Base-by-base conservation (phyloP, 306 rosid species). In the Potentilla sterilis region DNA sequence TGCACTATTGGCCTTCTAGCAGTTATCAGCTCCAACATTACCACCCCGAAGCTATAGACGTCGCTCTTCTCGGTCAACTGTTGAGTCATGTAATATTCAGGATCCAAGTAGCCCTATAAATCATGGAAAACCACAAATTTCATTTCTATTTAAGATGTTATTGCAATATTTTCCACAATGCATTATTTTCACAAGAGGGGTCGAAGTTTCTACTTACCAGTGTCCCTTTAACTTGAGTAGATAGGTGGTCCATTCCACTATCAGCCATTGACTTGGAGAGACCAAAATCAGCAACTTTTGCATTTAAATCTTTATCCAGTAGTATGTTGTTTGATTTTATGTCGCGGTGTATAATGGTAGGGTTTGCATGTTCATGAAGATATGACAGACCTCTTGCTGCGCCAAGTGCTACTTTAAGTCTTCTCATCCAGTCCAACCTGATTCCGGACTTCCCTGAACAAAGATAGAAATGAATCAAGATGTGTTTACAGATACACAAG, bases 201-300 rank as follows among this genome's bases (percentile, higher is more conserved):
- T 21, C 46, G 21, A 5, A 24, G 41, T 32, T 75, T 16, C 15
- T 13, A 67, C 90, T n/a, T 37, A 87, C 97, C 77, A 81, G 74
- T 81, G 98, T 93, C 18, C 96, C 94, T 86, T 89, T 93, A 72
- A 93, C 98, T 86, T 84, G 93, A 64, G 96, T 89, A 42, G 91
- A 49, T 91, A 84, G 61, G 52, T 48, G 52, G 18, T 81, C 92
- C 44, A 37, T 88, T 46, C 78, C 88, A 76, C 77, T 72, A 21
- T 93, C 96, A 35, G 77, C 79, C 63, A 88, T 70, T 35, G 84
- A 92, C 77, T 91, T 93, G 76, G 90, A 91, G 83, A 89, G 89
- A 64, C 98, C 98, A 70, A 93, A 93, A 79, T 93, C 98, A n/a
- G 92, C 79, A 11, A 93, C 96, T 84, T 89, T 93, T 43, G 97